Conservation (phyloP, 1,284 basidiomycete species). For the Melampsora larici-populina region DNA sequence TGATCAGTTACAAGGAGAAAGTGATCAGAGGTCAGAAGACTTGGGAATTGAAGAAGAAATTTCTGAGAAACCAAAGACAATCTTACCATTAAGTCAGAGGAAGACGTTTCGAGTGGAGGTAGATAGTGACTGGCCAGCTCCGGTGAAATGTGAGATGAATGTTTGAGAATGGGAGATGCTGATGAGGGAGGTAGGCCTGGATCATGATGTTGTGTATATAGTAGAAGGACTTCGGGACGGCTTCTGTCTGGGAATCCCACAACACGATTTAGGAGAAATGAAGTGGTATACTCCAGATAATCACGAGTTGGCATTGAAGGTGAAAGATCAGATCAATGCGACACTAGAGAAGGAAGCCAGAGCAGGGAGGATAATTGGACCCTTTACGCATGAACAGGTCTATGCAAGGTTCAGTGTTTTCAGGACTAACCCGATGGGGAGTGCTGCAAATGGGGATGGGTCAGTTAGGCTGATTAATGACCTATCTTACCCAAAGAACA, state of each 20-base stretch:
- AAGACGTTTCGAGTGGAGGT: too few relatives aligned
- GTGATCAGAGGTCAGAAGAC: too few relatives aligned
- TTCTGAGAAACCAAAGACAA: too few relatives aligned
- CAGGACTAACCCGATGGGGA: not conserved
- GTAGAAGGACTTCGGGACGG: not conserved
- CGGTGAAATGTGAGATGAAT: too few relatives aligned
- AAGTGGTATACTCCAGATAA: conserved; percentile 1
- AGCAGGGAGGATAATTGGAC: not conserved
- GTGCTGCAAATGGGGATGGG: not conserved
- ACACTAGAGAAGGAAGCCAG: not conserved
- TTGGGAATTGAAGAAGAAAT: too few relatives aligned
- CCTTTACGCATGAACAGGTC: too few relatives aligned
- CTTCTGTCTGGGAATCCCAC: not conserved
- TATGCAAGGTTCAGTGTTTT: not conserved
- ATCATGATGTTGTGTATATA: not conserved
- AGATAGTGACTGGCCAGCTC: too few relatives aligned
- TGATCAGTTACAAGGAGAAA: too few relatives aligned
- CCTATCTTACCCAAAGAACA: not conserved
- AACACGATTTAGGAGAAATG: not conserved
- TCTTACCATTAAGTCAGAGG: too few relatives aligned
- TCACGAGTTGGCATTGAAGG: not conserved
- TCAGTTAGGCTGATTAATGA: not conserved
- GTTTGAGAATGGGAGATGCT: too few relatives aligned
- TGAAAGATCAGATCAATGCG: not conserved
- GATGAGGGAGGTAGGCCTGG: too few relatives aligned